phyloP scores from a whole-genome alignment of 306 rosid species.

The Cucumis melo region DNA sequence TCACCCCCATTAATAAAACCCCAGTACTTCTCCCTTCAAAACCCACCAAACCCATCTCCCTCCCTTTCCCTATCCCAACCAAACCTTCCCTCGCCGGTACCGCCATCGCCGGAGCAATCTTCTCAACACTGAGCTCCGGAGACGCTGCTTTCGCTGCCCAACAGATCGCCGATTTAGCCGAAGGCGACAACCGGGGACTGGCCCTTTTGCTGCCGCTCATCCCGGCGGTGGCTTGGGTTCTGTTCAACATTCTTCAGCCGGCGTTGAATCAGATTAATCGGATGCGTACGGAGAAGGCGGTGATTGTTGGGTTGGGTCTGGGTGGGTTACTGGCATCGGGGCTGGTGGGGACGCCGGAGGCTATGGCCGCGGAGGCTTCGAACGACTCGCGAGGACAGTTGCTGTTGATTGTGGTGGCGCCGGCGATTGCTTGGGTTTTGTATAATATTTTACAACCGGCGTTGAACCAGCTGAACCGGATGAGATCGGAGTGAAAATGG shows the following conservation, averaged over 20 bases:
- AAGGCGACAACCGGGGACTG: constrained; percentile 70
- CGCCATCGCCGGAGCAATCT: constrained; percentile 73
- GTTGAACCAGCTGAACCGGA: constrained; percentile 71
- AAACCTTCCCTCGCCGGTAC: constrained; percentile 32
- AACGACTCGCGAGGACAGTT: constrained; percentile 63
- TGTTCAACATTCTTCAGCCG: constrained; percentile 81
- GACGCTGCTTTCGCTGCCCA: constrained; percentile 75
- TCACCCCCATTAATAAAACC: constrained; percentile 19
- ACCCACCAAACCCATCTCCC: constrained; percentile 35
- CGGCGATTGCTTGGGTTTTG: constrained; percentile 77
- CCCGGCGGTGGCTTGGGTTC: constrained; percentile 89
- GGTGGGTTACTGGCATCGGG: constrained; percentile 52
- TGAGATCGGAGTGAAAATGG: constrained; percentile 50
- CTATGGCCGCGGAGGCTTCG: constrained; percentile 41
- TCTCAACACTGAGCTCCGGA: constrained; percentile 35
- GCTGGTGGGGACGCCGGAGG: constrained; percentile 25
- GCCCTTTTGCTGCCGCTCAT: constrained; percentile 56
- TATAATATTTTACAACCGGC: constrained; percentile 88
- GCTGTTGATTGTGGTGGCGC: constrained; percentile 63
- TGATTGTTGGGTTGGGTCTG: constrained; percentile 48
- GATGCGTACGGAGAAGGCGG: constrained; percentile 46
- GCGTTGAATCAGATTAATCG: constrained; percentile 74
- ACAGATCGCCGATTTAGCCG: constrained; percentile 60
- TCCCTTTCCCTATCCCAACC: constrained; percentile 33
- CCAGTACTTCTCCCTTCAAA: constrained; percentile 24